These are phyloP conservation scores for Penicillium cinerascens DNA, from an alignment of 495 filamentous ascomycete species.

Conservation along the genomic window DNA sequence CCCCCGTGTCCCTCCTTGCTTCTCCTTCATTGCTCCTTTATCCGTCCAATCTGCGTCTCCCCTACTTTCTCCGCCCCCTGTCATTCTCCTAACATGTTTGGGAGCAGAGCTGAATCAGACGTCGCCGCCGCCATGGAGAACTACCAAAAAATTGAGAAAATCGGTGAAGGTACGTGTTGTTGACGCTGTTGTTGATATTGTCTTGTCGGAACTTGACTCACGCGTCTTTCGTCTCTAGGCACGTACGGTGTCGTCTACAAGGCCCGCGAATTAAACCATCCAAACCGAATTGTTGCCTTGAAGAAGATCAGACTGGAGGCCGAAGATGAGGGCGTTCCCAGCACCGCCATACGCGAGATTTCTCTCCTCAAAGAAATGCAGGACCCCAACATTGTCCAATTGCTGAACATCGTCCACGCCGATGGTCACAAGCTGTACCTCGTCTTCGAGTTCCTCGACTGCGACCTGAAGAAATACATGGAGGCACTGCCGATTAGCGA, in stretches of 20 bases:
- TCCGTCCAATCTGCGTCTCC: constrained; percentile 14
- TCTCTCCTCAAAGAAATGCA: constrained; percentile 96
- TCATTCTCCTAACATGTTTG: constrained; percentile 7
- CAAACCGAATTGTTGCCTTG: constrained; percentile 81
- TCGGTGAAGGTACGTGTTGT: constrained; percentile 77
- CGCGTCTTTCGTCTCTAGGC: constrained; percentile 46
- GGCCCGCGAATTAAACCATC: constrained; percentile 74
- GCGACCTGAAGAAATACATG: constrained; percentile 98
- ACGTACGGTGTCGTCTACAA: constrained; percentile 95
- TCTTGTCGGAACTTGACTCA: constrained; percentile 4
- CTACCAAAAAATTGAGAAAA: constrained; percentile 99
- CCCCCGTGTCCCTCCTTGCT: constrained; percentile 13
- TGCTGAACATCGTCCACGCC: constrained; percentile 93
- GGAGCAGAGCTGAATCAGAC: constrained; percentile 1
- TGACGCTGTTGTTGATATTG: constrained; percentile 2
- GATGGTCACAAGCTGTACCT: constrained; percentile 96
- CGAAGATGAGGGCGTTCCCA: constrained; percentile 95
- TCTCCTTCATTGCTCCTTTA: constrained; percentile 10
- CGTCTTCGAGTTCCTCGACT: constrained; percentile 90
- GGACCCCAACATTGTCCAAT: constrained; percentile 88
- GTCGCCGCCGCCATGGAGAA: constrained; percentile 72
- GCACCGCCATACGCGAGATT: constrained; percentile 95
- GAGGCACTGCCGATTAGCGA: constrained; percentile 89
- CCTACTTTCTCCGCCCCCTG: not conserved
- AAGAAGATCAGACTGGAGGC: constrained; percentile 99